Conservation (phyloP, 2,329 filamentous ascomycete species). For the Penicillium sp. region DNA sequence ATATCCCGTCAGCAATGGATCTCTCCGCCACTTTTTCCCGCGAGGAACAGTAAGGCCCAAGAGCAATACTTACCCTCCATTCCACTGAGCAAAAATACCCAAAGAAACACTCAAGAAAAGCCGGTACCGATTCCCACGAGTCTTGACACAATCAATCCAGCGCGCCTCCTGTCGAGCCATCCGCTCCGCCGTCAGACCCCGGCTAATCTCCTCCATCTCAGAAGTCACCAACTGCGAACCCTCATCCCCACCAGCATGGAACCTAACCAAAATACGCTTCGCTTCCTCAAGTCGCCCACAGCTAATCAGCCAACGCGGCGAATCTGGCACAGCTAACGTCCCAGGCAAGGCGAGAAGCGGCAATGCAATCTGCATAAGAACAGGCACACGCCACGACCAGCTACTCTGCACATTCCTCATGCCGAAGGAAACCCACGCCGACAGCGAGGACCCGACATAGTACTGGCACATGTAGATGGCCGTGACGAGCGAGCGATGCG, state of each 20-base stretch:
- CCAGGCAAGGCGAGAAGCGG: conserved; percentile 7
- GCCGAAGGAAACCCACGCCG: conserved; percentile 12
- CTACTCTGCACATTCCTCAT: neutral
- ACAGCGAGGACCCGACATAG: conserved; percentile 20
- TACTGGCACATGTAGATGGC: conserved; percentile 28
- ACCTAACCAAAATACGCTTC: conserved; percentile 1
- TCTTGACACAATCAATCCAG: conserved; percentile 7
- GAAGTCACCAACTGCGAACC: conserved; percentile 7
- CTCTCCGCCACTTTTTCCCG: neutral
- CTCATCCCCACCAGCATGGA: conserved; percentile 11
- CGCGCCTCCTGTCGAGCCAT: neutral
- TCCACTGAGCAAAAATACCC: conserved; percentile 12
- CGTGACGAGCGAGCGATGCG: conserved; percentile 27
- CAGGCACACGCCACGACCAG: conserved; percentile 12
- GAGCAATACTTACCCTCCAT: neutral
- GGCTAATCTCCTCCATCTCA: conserved; percentile 9
- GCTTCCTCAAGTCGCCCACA: conserved; percentile 2
- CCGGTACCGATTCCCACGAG: conserved; percentile 11
- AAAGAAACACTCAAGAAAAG: conserved; percentile 8
- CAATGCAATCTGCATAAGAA: conserved; percentile 9
- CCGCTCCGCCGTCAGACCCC: neutral
- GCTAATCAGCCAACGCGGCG: conserved; percentile 9
- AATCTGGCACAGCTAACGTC: conserved; percentile 1
- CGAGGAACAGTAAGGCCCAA: neutral
- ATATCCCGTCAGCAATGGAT: neutral